Evolutionary conservation across 305 asterid species (phyloP).

Genomic region (Fraxinus sp.): DNA sequence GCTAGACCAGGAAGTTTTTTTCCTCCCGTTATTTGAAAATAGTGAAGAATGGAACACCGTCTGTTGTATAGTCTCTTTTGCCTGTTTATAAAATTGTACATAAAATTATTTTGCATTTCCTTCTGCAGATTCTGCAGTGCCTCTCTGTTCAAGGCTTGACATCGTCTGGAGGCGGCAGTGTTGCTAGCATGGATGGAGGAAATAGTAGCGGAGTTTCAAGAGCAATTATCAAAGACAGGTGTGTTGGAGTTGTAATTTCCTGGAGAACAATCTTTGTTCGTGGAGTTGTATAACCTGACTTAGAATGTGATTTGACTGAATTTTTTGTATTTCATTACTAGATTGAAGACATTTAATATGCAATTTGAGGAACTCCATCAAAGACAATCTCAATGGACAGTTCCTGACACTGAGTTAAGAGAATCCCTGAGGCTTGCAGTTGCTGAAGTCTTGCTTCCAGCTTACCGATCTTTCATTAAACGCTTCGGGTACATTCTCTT

Average conservation of each 20-base stretch:
- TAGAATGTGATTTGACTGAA: constrained; percentile 13
- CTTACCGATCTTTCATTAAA: constrained; percentile 87
- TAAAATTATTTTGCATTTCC: constrained; percentile 9
- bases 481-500: constrained; percentile 64
- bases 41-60: background rate
- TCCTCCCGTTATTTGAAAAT: background rate
- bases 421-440: constrained; percentile 96
- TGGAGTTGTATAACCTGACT: background rate
- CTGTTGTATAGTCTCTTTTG: background rate
- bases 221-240: constrained; percentile 85
- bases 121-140: constrained; percentile 69
- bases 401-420: constrained; percentile 90
- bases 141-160: constrained; percentile 81
- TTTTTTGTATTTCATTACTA: constrained; percentile 26
- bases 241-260: constrained; percentile 23
- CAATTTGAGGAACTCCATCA: constrained; percentile 98
- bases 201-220: constrained; percentile 89
- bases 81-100: background rate
- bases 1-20: background rate
- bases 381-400: constrained; percentile 97
- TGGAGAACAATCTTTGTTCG: background rate
- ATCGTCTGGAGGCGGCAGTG: constrained; percentile 81
- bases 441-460: constrained; percentile 94
- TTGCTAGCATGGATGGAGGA: constrained; percentile 69
- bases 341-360: constrained; percentile 81